Conservation (phyloP, 768 basidiomycete genomes). For the Boletus pseudo-olivaceus region DNA sequence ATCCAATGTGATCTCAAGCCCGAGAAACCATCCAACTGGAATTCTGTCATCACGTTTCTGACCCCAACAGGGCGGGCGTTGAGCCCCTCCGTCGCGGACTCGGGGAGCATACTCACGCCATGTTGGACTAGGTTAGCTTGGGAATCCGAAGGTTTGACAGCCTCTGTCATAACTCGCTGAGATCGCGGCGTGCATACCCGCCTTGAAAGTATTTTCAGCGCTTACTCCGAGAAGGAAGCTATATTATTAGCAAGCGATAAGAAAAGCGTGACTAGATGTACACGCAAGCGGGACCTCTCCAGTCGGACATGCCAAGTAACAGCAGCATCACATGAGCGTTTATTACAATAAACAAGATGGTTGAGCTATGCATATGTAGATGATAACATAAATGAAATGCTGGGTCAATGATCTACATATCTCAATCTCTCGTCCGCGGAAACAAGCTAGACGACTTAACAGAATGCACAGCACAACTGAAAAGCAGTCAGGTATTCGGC, state of each 20-base stretch:
- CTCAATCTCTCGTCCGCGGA: slow-evolving; percentile 1
- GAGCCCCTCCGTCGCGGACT: neutral
- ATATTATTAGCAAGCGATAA: slow-evolving; percentile 1
- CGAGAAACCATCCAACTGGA: no score
- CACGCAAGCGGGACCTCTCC: neutral
- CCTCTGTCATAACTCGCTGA: neutral
- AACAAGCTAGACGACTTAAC: neutral
- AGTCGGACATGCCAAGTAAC: neutral
- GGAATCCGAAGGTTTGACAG: neutral
- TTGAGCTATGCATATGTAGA: slow-evolving; percentile 1
- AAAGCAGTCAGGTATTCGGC: neutral
- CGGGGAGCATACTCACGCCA: slow-evolving; percentile 6
- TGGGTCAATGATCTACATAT: slow-evolving; percentile 9
- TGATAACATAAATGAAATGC: slow-evolving; percentile 10
- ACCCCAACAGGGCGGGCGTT: neutral
- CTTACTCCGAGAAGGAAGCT: neutral
- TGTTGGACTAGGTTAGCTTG: neutral
- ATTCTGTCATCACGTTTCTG: slow-evolving; percentile 7
- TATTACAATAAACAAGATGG: slow-evolving; percentile 3
- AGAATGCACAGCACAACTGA: neutral
- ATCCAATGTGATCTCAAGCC: neutral
- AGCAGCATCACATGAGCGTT: neutral
- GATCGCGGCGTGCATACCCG: neutral
- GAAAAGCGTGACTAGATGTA: neutral
- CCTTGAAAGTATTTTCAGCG: neutral